Evolutionary conservation across 805 yeast species (phyloP).

Genomic region (Metschnikowia baotianmanensis): DNA sequence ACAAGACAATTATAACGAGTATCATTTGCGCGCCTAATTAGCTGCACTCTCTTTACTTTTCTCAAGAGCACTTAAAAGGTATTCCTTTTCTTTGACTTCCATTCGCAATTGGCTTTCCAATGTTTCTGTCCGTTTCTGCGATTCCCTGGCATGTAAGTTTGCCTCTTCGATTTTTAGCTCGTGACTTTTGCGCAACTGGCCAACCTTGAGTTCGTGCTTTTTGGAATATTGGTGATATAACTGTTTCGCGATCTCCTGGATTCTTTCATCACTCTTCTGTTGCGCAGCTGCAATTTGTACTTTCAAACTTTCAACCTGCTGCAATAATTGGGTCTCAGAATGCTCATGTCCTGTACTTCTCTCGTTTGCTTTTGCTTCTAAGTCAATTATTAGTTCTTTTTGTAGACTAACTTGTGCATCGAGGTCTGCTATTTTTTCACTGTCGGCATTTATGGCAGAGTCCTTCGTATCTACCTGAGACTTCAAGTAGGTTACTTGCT

Average conservation of each 20-base stretch:
- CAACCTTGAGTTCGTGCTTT: slow-evolving; percentile 73
- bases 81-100: slow-evolving; percentile 36
- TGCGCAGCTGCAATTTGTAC: slow-evolving; percentile 39
- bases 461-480: slow-evolving; percentile 33
- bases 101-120: slow-evolving; percentile 35
- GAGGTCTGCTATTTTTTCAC: slow-evolving; percentile 29
- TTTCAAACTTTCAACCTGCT: slow-evolving; percentile 23
- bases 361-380: slow-evolving; percentile 4
- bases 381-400: slow-evolving; percentile 15
- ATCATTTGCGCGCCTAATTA: no score
- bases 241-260: slow-evolving; percentile 65
- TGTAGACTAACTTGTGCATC: slow-evolving; percentile 23
- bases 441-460: slow-evolving; percentile 30
- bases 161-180: slow-evolving; percentile 39
- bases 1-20: no score
- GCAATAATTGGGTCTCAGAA: slow-evolving; percentile 10
- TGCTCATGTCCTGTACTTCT: neutral
- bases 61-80: slow-evolving; percentile 14
- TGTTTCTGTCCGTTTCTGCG: slow-evolving; percentile 52
- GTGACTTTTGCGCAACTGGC: slow-evolving; percentile 40
- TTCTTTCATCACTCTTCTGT: slow-evolving; percentile 48
- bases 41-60: slow-evolving; percentile 1
- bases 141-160: slow-evolving; percentile 42
- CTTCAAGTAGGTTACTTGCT: slow-evolving; percentile 18
- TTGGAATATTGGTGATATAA: slow-evolving; percentile 71